Evolutionary conservation across 495 filamentous ascomycete genomes (phyloP).

Genomic region (Aspergillus carlsbadensis): DNA sequence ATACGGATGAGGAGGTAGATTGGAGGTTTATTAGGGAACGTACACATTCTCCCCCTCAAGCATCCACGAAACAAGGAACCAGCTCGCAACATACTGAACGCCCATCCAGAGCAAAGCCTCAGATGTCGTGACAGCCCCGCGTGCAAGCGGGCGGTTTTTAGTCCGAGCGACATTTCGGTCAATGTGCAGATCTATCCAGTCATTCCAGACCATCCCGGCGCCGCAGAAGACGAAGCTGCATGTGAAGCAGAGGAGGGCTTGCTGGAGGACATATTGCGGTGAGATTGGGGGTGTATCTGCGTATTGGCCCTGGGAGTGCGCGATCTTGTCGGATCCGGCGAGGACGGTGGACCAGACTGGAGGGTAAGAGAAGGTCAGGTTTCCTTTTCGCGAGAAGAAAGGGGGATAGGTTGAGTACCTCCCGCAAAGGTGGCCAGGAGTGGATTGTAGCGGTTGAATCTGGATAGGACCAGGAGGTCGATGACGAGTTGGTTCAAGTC

Average conservation of each 20-base stretch:
- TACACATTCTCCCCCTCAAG: conserved; percentile 5
- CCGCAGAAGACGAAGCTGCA: conserved; percentile 12
- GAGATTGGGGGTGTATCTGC: not conserved
- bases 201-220: conserved; percentile 18
- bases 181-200: conserved; percentile 18
- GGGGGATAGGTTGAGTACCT: not conserved
- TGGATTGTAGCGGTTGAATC: conserved; percentile 4
- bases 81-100: conserved; percentile 2
- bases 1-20: not conserved
- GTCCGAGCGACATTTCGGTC: conserved; percentile 13
- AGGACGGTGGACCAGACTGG: conserved; percentile 15
- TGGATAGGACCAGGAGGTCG: conserved; percentile 2
- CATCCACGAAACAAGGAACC: conserved; percentile 6
- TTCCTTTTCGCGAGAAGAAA: not conserved
- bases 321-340: conserved; percentile 7
- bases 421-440: conserved; percentile 3
- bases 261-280: not conserved
- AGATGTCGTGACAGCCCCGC: conserved; percentile 2
- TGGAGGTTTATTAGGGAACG: not conserved
- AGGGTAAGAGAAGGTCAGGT: not conserved
- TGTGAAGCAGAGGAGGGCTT: conserved; percentile 7
- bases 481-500: not conserved
- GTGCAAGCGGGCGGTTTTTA: conserved; percentile 15
- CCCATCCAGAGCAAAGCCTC: conserved; percentile 14
- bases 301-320: not conserved